These are phyloP conservation scores for Lachancea meyersii DNA, from an alignment of 805 yeast species.

Conservation along the genomic window DNA sequence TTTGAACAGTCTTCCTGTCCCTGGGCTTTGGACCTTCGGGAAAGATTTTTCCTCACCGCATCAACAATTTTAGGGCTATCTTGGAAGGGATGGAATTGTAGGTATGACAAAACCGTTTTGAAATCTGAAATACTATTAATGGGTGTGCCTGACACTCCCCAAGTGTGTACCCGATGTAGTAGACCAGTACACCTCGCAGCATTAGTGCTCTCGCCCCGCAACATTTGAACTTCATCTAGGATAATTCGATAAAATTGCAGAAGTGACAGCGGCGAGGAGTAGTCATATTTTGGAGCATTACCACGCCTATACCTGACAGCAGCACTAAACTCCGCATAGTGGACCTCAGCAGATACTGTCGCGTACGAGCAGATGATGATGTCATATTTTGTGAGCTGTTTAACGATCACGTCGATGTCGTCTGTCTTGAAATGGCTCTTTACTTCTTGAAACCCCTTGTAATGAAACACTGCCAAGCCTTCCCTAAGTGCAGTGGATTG, in stretches of 20 bases:
- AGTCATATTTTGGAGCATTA: slow-evolving; percentile 39
- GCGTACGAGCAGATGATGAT: slow-evolving; percentile 75
- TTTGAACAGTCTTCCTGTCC: neutral
- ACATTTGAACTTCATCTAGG: slow-evolving; percentile 93
- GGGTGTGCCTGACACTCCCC: slow-evolving; percentile 98
- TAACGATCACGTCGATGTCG: slow-evolving; percentile 37
- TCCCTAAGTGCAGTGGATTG: too few species aligned
- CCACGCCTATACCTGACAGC: slow-evolving; percentile 30
- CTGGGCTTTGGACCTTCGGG: neutral
- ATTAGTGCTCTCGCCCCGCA: slow-evolving; percentile 59
- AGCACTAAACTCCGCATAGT: slow-evolving; percentile 70
- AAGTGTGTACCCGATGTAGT: slow-evolving; percentile 80
- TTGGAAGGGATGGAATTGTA: slow-evolving; percentile 61
- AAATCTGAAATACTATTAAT: slow-evolving; percentile 64
- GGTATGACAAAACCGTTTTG: slow-evolving; percentile 61
- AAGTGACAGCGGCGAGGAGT: slow-evolving; percentile 75
- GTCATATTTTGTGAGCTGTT: slow-evolving; percentile 56
- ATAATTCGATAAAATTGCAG: slow-evolving; percentile 86
- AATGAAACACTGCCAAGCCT: slow-evolving; percentile 51
- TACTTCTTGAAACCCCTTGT: slow-evolving; percentile 48
- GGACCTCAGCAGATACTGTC: slow-evolving; percentile 66
- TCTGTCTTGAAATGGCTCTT: slow-evolving; percentile 23
- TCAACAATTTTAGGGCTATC: slow-evolving; percentile 22
- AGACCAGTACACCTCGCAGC: slow-evolving; percentile 76
- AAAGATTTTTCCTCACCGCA: slow-evolving; percentile 3